Percentiles rank a stretch among this genome's conserved stretches.
These are phyloP conservation scores for Lasiodiplodia theobromae DNA, from an alignment of 2,329 filamentous ascomycete genomes.

Conservation along the genomic window DNA sequence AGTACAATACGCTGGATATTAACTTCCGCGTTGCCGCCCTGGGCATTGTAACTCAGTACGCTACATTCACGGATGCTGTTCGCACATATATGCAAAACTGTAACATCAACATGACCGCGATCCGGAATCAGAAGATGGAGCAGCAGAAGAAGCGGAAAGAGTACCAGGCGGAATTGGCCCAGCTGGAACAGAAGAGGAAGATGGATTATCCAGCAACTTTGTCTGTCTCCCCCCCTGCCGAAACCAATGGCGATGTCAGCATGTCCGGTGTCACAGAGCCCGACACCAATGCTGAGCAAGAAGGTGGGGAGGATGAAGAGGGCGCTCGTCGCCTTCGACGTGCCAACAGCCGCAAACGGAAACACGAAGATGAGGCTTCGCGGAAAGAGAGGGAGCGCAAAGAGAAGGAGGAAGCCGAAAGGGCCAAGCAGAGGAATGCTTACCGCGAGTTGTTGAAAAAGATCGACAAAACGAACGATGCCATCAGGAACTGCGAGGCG, in stretches of 20 bases:
- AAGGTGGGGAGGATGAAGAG: slow-evolving; percentile 74
- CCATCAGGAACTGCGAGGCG: slow-evolving; percentile 81
- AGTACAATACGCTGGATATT: slow-evolving; percentile 79
- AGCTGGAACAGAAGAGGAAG: slow-evolving; percentile 75
- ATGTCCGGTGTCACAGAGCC: slow-evolving; percentile 69
- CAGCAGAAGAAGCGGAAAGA: slow-evolving; percentile 79
- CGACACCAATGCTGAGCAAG: slow-evolving; percentile 63
- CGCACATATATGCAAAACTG: slow-evolving; percentile 91
- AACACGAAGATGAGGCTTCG: slow-evolving; percentile 69
- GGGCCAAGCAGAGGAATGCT: slow-evolving; percentile 74
- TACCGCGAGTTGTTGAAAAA: slow-evolving; percentile 84
- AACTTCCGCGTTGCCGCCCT: slow-evolving; percentile 82
- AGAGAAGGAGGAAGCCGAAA: slow-evolving; percentile 64
- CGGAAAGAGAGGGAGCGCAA: slow-evolving; percentile 72
- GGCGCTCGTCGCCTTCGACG: slow-evolving; percentile 58
- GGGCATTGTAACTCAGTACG: slow-evolving; percentile 85
- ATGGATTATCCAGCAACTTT: slow-evolving; percentile 76
- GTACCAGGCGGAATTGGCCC: slow-evolving; percentile 69
- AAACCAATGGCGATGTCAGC: slow-evolving; percentile 63
- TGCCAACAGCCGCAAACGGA: slow-evolving; percentile 75
- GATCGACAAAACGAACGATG: slow-evolving; percentile 84
- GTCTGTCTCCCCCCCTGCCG: slow-evolving; percentile 64
- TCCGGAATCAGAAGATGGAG: slow-evolving; percentile 95
- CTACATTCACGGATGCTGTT: slow-evolving; percentile 83
- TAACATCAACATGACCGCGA: slow-evolving; percentile 90